Base-by-base conservation (phyloP, 2,329 filamentous ascomycete genomes). In the Aspergillus aculeatinus region DNA sequence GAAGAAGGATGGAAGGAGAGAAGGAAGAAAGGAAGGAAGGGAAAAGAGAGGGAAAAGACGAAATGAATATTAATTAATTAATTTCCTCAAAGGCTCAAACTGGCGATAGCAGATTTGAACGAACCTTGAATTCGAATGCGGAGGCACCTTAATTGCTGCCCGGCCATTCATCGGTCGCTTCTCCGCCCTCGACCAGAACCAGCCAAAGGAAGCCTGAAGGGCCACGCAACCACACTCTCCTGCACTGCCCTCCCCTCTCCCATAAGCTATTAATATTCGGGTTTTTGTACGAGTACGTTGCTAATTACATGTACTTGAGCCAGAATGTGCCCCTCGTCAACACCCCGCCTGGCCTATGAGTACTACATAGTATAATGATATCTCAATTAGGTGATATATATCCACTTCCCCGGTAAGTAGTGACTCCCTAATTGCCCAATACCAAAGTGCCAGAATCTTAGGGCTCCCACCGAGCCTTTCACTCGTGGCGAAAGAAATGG, bases 141-240 rank as follows among this genome's bases (percentile, higher is more conserved):
- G 57, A 59, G 50, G 57, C 57, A 59, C 57, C 57, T 59, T 59
- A 59, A 59, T 54, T 59, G 47, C 44, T 23, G 48, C 25, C 39
- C 27, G 47, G 39, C 57, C 57, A 59, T 25, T 59, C 42, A 59
- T 10, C 29, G 19, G 44, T 16, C 27, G 27, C 50, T 50, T 58
- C 35, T 35, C 35, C 50, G 48, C 42, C 23, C 23, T 47, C 25
- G 25, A 52, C 16, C 50, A 42, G 39, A 50, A 50, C 56, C 51
- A 44, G 56, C 39, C 14, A 19, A n/a, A 14, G 5, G 14, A 42
- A 42, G 14, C 9, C 7, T 2, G 3, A 6, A 44, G 39, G 39
- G 39, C 39, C 39, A 44, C 39, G 39, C 39, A 44, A 19, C 39
- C 39, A 44, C 16, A 16, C 6, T 44, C 39, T 1, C 16, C 39